Evolutionary conservation across 129 eudicot genomes (phyloP), one percentile per base, ranked within the genome.

Genomic region (Flaveria ramosissima): DNA sequence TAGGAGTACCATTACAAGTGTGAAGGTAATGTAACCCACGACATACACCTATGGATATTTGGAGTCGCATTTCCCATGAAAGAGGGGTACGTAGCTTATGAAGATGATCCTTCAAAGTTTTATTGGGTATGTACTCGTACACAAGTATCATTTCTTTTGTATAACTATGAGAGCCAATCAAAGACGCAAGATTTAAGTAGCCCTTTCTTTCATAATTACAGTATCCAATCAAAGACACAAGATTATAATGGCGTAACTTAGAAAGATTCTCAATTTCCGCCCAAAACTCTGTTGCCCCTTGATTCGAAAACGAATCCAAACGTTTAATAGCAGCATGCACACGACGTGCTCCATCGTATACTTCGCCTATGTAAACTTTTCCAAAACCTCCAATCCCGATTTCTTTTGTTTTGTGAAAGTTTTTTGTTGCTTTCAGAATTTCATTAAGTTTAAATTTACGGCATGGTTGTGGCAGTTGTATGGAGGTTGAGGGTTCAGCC

Each of bases 11-110:
- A 0, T 71, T 80, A 32, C 71, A 76, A 0, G 67, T 74, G 67
- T 81, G 84, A 17, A 81, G 76, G 65, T 67, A 81, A 63, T 67
- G 53, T 65, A 81, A 56, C 2, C 84, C 84, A 19, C 76, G 80
- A 23, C 71, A 79, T 0, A 75, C 80, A 41, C 80, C 84, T 15
- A 80, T 66, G 80, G 81, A 81, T 15, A 75, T 75, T n/a, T 81
- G 75, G 45, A 81, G 73, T 23, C 84, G 77, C 21, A 32, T 73
- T n/a, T 46, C n/a, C 84, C 84, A 81, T 47, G 80, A 47, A 56
- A 81, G 71, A 68, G 66, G 62, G 69, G 68, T 50, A 2, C 36
- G 50, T 27, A 7, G 78, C 51, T 81, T 75, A 23, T 81, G 84
- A 16, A 81, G 66, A 24, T 81, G 75, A 23, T 69, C 81, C 16